Evolutionary conservation across 2,329 filamentous ascomycete genomes (phyloP).

Genomic region (Colletotrichum gloeosporioides): DNA sequence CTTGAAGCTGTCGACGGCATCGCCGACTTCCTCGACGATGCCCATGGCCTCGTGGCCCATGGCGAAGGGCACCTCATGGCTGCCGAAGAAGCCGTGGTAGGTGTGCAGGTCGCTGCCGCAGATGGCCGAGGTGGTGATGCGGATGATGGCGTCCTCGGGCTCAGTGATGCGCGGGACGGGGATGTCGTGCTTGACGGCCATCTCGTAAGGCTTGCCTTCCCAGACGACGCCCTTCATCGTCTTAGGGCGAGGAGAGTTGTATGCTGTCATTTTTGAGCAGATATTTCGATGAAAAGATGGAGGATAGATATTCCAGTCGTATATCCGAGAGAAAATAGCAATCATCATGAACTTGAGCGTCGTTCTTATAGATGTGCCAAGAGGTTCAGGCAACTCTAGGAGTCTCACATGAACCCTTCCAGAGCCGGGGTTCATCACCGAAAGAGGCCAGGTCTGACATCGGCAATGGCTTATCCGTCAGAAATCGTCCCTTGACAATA

Average conservation of each 20-base stretch:
- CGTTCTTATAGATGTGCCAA: neutral
- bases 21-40: conserved; percentile 38
- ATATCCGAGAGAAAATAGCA: neutral
- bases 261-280: neutral
- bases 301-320: neutral
- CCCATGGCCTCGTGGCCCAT: conserved; percentile 49
- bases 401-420: neutral
- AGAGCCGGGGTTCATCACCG: neutral
- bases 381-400: neutral
- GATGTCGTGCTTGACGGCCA: conserved; percentile 22
- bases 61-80: conserved; percentile 23
- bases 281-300: neutral
- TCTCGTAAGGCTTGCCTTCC: conserved; percentile 26
- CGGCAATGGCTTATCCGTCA: neutral
- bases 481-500: neutral
- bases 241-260: neutral
- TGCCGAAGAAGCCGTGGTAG: conserved; percentile 31
- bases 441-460: neutral
- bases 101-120: conserved; percentile 41
- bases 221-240: conserved; percentile 21
- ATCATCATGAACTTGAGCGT: neutral
- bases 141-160: conserved; percentile 38
- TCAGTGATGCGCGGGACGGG: conserved; percentile 20
- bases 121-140: conserved; percentile 36
- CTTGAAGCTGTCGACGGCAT: conserved; percentile 35